phyloP scores from a whole-genome alignment of 2,329 filamentous ascomycete genomes.

The Huntiella omanensis region DNA sequence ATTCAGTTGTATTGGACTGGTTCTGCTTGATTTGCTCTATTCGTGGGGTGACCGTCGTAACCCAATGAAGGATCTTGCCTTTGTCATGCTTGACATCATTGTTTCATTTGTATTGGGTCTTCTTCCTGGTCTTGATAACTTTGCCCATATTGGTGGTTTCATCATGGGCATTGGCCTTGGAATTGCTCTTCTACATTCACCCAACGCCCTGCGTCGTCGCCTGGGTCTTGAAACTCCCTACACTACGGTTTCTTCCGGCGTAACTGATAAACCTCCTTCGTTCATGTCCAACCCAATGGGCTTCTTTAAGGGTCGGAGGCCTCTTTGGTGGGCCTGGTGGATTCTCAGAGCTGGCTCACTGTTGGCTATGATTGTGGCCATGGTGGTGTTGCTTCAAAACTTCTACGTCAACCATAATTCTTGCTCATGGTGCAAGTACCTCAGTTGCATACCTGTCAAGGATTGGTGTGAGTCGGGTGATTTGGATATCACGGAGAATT shows the following conservation, averaged over 20 bases:
- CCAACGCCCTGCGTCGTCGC: slow-evolving; percentile 55
- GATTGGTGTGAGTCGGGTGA: slow-evolving; percentile 43
- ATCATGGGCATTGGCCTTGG: slow-evolving; percentile 79
- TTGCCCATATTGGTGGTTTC: slow-evolving; percentile 91
- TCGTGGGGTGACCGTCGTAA: slow-evolving; percentile 66
- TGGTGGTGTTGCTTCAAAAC: slow-evolving; percentile 73
- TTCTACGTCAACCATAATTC: slow-evolving; percentile 65
- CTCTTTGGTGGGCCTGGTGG: slow-evolving; percentile 98
- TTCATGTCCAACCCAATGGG: slow-evolving; percentile 46
- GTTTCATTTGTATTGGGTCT: slow-evolving; percentile 87
- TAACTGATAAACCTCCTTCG: slow-evolving; percentile 29
- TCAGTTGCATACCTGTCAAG: slow-evolving; percentile 64
- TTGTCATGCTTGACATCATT: slow-evolving; percentile 66
- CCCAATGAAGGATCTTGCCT: slow-evolving; percentile 69
- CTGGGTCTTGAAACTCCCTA: slow-evolving; percentile 58
- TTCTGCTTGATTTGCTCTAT: slow-evolving; percentile 76
- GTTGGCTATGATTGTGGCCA: slow-evolving; percentile 63
- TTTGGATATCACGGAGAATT: slow-evolving; percentile 12
- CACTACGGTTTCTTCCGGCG: slow-evolving; percentile 39
- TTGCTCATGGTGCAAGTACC: slow-evolving; percentile 86
- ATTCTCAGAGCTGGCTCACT: slow-evolving; percentile 61
- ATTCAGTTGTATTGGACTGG: slow-evolving; percentile 81
- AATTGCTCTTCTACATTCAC: slow-evolving; percentile 73
- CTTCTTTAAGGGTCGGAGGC: slow-evolving; percentile 85
- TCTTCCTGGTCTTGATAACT: slow-evolving; percentile 87